Base-by-base conservation (phyloP, 2,329 filamentous ascomycete genomes). In the Fusarium hostae region DNA sequence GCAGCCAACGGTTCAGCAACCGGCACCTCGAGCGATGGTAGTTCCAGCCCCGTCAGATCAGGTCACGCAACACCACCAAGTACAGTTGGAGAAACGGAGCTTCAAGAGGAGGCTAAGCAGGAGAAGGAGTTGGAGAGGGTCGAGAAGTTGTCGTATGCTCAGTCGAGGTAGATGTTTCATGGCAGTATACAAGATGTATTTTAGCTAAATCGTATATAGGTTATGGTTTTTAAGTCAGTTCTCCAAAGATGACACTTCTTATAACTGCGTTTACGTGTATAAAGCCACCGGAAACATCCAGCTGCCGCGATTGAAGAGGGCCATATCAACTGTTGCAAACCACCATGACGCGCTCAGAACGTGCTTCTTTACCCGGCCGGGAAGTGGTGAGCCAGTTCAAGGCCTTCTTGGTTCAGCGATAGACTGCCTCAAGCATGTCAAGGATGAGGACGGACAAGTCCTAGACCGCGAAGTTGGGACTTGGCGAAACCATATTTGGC, bases 131-230 rank as follows among this genome's bases (percentile, higher is more conserved):
- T 59, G 3, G 47, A 59, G 8, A 3, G 57, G 9, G 30, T 37
- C 1, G 47, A 59, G 22, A 59, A 54, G 20, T 6, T 59, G 9
- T 59, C 57, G 4, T 59, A 59, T 30, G 57, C 57, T 2, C 57
- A 59, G 7, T 37, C 57, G 35, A 59, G 57, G 57, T 59, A 59
- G 57, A 59, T 22, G 4, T 35, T 5, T 12, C 30, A 35, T 3
- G 16, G 30, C 13, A 26, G 28, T 15, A 6, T 26, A 34, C 10
- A 7, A 4, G 15, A 20, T 26, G 24, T 41, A 26, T 18, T 30
- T 43, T 59, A 54, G 47, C 57, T 59, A 59, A 59, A 51, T 39
- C 35, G 22, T 59, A 37, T 43, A 59, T 54, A 59, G 57, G 34
- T 24, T 59, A 54, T 59, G 57, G 57, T 54, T 59, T 16, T 6